Conservation (phyloP, 2,329 filamentous ascomycete species). For the Neonectria faginata region DNA sequence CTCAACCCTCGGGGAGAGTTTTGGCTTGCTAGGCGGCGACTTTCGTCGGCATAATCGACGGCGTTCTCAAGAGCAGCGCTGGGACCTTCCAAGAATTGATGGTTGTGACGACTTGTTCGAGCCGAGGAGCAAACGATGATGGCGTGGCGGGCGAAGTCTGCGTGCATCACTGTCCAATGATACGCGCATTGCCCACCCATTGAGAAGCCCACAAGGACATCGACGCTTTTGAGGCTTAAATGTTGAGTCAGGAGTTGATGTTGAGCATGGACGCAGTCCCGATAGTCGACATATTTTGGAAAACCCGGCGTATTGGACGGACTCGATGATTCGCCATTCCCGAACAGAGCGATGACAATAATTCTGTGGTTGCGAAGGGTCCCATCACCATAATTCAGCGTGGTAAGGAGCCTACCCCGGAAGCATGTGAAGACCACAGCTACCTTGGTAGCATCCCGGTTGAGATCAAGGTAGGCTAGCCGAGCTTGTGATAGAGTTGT, state of each 20-base stretch:
- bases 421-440: slow-evolving; percentile 67
- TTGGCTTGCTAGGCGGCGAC: slow-evolving; percentile 43
- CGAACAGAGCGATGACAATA: slow-evolving; percentile 59
- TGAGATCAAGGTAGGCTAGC: slow-evolving; percentile 46
- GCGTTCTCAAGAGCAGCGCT: slow-evolving; percentile 55
- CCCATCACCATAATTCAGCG: slow-evolving; percentile 59
- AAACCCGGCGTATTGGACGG: slow-evolving; percentile 59
- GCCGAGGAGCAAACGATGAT: slow-evolving; percentile 60
- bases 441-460: slow-evolving; percentile 49
- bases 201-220: slow-evolving; percentile 60
- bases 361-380: slow-evolving; percentile 57
- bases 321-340: slow-evolving; percentile 61
- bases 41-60: slow-evolving; percentile 53
- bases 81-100: slow-evolving; percentile 60
- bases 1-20: slow-evolving; percentile 47
- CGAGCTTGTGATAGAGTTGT: slow-evolving; percentile 41
- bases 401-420: slow-evolving; percentile 61
- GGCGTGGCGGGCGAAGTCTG: slow-evolving; percentile 52
- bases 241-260: slow-evolving; percentile 53
- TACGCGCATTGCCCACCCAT: slow-evolving; percentile 64
- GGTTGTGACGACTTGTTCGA: slow-evolving; percentile 59
- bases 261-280: slow-evolving; percentile 58
- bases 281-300: slow-evolving; percentile 53
- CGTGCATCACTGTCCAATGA: slow-evolving; percentile 59
- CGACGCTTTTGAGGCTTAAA: slow-evolving; percentile 49